Conservation (phyloP, 179 eudicot genomes). For the Silene noctiflora region DNA sequence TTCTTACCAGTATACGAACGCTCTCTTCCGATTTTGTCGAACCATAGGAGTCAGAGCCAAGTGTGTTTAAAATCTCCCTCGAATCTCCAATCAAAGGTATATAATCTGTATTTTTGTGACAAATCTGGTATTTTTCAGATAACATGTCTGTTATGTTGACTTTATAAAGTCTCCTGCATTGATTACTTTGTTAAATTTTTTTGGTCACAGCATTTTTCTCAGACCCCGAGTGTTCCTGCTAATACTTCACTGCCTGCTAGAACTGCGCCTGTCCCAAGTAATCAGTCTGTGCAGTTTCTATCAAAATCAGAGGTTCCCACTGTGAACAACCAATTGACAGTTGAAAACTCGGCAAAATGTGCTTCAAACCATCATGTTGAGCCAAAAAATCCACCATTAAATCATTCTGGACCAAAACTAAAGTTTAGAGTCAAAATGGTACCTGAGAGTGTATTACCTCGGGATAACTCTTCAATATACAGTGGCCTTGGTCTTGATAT, state of each 20-base stretch:
- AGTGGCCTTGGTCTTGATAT: constrained; percentile 40
- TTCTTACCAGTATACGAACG: constrained; percentile 40
- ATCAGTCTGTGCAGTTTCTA: constrained; percentile 3
- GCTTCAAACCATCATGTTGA: constrained; percentile 4
- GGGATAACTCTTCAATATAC: constrained; percentile 31
- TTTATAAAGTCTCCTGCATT: not conserved
- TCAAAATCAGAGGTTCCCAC: constrained; percentile 19
- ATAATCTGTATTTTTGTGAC: not conserved
- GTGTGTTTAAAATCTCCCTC: constrained; percentile 24
- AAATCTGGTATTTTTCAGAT: no score
- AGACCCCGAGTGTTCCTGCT: constrained; percentile 12
- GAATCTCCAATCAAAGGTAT: constrained; percentile 30
- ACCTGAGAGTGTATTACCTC: constrained; percentile 17
- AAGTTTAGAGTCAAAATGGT: constrained; percentile 35
- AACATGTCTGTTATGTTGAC: not conserved
- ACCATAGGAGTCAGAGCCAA: constrained; percentile 22
- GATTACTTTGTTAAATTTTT: not conserved
- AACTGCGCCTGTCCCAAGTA: constrained; percentile 16
- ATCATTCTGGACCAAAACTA: constrained; percentile 20
- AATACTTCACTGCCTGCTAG: constrained; percentile 18
- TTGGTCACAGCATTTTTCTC: constrained; percentile 20
- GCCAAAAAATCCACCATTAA: not conserved
- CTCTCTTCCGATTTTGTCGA: constrained; percentile 26
- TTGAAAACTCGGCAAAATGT: constrained; percentile 19
- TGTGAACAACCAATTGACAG: constrained; percentile 19